Evolutionary conservation across 2,329 filamentous ascomycete species (phyloP).

Genomic region (Aspergillus aculeatus): DNA sequence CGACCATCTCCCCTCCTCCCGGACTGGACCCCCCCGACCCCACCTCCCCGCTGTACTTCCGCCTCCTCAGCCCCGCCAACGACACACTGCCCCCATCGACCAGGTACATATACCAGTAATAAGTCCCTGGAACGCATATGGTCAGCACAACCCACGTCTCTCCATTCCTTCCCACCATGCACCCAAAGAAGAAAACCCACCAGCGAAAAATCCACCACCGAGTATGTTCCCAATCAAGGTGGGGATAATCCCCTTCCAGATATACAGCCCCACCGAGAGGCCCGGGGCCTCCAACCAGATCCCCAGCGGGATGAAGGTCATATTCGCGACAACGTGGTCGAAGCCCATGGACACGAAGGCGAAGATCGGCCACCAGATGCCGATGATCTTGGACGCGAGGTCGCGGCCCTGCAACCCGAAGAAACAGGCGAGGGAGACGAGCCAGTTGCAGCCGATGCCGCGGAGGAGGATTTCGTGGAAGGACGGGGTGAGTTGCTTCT

Average conservation of each 20-base stretch:
- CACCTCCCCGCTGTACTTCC: neutral
- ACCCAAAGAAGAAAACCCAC: conserved; percentile 21
- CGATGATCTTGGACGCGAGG: conserved; percentile 53
- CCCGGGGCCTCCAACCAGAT: conserved; percentile 51
- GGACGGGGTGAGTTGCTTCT: conserved; percentile 50
- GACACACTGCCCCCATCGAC: conserved; percentile 22
- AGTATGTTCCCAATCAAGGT: conserved; percentile 55
- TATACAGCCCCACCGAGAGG: conserved; percentile 52
- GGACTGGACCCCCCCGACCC: conserved; percentile 1
- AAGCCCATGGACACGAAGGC: conserved; percentile 55
- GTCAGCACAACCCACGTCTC: neutral
- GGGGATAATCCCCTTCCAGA: conserved; percentile 59
- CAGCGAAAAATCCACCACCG: conserved; percentile 55
- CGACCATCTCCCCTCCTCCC: conserved; percentile 1
- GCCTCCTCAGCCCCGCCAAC: conserved; percentile 16
- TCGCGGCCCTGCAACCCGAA: conserved; percentile 49
- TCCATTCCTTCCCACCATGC: neutral
- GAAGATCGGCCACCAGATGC: conserved; percentile 58
- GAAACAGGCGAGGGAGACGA: conserved; percentile 56
- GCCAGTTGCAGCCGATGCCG: conserved; percentile 58
- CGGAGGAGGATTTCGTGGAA: conserved; percentile 57
- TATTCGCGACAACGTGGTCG: conserved; percentile 59
- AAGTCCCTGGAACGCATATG: conserved; percentile 25
- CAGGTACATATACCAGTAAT: conserved; percentile 52
- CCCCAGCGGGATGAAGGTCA: conserved; percentile 54